These are phyloP conservation scores for Paracamarosporium sp. DNA, from an alignment of 2,329 filamentous ascomycete genomes.

Conservation along the genomic window DNA sequence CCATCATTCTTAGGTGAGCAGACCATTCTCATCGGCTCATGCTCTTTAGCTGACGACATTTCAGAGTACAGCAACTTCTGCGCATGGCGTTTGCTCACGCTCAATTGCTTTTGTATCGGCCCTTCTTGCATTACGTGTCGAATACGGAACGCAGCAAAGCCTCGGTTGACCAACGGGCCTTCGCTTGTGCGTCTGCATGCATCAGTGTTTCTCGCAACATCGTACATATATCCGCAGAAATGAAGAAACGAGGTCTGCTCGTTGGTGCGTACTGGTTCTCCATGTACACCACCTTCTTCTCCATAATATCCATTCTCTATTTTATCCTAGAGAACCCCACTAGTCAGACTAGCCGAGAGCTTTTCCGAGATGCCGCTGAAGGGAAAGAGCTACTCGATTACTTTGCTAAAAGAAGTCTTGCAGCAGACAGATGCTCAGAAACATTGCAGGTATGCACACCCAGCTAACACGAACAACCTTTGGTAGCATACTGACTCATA, in stretches of 20 bases:
- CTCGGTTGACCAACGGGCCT: conserved; percentile 75
- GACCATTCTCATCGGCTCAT: neutral
- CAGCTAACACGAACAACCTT: neutral
- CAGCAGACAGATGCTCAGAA: conserved; percentile 83
- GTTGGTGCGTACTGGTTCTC: conserved; percentile 88
- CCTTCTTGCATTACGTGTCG: conserved; percentile 84
- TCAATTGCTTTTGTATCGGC: conserved; percentile 81
- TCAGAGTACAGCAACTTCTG: conserved; percentile 73
- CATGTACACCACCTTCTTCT: conserved; percentile 83
- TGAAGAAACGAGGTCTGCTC: conserved; percentile 76
- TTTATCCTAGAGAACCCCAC: conserved; percentile 82
- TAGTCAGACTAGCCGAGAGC: conserved; percentile 75
- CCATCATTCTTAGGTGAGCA: conserved; percentile 76
- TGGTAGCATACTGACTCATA: neutral
- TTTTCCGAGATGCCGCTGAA: conserved; percentile 83
- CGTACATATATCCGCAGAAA: conserved; percentile 79
- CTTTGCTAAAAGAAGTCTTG: conserved; percentile 82
- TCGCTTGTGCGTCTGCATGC: conserved; percentile 74
- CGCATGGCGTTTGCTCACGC: conserved; percentile 83
- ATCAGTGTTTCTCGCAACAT: conserved; percentile 74
- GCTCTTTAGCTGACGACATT: conserved; percentile 10
- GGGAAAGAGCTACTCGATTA: conserved; percentile 83
- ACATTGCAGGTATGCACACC: conserved; percentile 71
- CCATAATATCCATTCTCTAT: conserved; percentile 79
- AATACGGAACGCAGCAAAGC: conserved; percentile 57